Conservation (phyloP, 208 protist genomes). For the Leishmania arabica region DNA sequence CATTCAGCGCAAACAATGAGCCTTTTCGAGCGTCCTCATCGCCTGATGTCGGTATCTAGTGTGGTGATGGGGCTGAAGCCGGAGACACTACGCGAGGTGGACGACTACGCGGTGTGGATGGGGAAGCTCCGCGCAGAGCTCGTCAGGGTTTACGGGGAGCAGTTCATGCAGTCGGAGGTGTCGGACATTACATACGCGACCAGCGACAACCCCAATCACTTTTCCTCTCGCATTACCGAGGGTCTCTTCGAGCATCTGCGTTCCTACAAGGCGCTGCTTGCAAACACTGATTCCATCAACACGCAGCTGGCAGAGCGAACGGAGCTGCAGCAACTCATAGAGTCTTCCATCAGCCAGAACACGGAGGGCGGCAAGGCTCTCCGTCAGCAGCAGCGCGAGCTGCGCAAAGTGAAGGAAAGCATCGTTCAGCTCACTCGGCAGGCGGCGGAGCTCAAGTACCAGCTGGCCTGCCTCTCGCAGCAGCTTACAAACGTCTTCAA, state of each 20-base stretch:
- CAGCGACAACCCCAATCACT: constrained; percentile 20
- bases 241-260: constrained; percentile 46
- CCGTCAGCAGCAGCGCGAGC: constrained; percentile 8
- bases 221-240: constrained; percentile 43
- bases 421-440: constrained; percentile 30
- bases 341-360: constrained; percentile 6
- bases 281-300: constrained; percentile 15
- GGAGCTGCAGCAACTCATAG: constrained; percentile 10
- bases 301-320: constrained; percentile 10
- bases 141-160: constrained; percentile 37
- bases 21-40: constrained; percentile 69
- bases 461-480: constrained; percentile 34
- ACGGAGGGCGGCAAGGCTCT: constrained; percentile 18
- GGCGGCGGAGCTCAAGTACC: constrained; percentile 40
- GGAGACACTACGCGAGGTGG: constrained; percentile 35
- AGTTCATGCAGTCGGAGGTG: neutral
- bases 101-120: constrained; percentile 46
- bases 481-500: constrained; percentile 66
- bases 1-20: constrained; percentile 15
- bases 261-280: constrained; percentile 37
- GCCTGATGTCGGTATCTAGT: constrained; percentile 34
- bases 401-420: constrained; percentile 10
- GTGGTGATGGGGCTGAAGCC: constrained; percentile 63
- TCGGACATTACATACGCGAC: constrained; percentile 58
- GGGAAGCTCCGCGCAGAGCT: constrained; percentile 52